These are phyloP conservation scores for Wickerhamomyces xylosicus DNA, from an alignment of 805 yeast genomes.

Conservation along the genomic window DNA sequence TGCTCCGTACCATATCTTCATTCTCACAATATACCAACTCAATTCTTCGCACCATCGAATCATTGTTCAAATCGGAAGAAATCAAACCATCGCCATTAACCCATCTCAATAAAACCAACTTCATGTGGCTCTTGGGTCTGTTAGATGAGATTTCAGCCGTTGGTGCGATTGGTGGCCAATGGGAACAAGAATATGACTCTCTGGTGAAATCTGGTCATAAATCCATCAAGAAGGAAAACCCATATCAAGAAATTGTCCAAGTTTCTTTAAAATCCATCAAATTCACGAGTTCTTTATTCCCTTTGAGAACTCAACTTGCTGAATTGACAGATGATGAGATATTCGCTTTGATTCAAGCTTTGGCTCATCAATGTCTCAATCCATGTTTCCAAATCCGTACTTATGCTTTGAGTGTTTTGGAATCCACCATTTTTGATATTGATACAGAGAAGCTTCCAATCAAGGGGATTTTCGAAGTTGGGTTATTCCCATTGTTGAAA, in stretches of 20 bases:
- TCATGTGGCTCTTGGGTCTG: constrained; percentile 57
- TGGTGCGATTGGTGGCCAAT: constrained; percentile 71
- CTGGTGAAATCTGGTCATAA: constrained; percentile 33
- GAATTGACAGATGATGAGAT: constrained; percentile 26
- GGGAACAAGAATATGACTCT: constrained; percentile 54
- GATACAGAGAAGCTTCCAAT: constrained; percentile 31
- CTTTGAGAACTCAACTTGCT: not conserved
- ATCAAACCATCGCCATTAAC: constrained; percentile 1
- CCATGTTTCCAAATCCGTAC: constrained; percentile 73
- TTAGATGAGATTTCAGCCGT: constrained; percentile 73
- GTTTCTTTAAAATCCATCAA: constrained; percentile 52
- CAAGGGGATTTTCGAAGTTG: constrained; percentile 54
- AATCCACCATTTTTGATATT: constrained; percentile 30
- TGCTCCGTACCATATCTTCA: constrained; percentile 38
- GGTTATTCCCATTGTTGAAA: constrained; percentile 62
- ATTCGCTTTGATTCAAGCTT: constrained; percentile 62
- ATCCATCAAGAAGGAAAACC: constrained; percentile 30
- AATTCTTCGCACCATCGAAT: constrained; percentile 38
- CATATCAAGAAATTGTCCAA: constrained; percentile 43
- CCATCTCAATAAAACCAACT: constrained; percentile 38
- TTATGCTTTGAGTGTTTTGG: constrained; percentile 54
- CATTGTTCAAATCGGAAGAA: constrained; percentile 21
- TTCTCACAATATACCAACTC: constrained; percentile 29
- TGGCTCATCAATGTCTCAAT: constrained; percentile 82
- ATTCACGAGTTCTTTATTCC: constrained; percentile 43